A percentile compares a stretch with the other conserved stretches of the same genome.
These are phyloP conservation scores for Pseudocercospora pini-densiflorae DNA, from an alignment of 2,329 filamentous ascomycete species.

Conservation along the genomic window DNA sequence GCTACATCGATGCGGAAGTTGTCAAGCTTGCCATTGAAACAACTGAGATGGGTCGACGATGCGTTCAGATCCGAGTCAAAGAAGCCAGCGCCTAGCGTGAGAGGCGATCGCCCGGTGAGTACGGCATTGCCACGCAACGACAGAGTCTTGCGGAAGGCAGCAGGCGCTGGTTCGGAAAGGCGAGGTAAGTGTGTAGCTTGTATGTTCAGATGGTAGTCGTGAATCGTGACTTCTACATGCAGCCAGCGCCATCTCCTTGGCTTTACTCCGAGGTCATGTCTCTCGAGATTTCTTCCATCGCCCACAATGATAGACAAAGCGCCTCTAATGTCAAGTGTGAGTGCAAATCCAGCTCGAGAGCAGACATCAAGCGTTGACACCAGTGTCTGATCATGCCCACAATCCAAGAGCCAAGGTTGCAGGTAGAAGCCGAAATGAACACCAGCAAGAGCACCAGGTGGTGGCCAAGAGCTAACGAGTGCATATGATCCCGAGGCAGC, in stretches of 20 bases:
- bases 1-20: neutral
- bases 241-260: conserved; percentile 10
- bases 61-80: neutral
- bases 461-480: conserved; percentile 3
- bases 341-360: conserved; percentile 2
- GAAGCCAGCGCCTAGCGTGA: neutral
- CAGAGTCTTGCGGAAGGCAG: neutral
- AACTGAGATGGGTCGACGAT: neutral
- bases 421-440: conserved; percentile 9
- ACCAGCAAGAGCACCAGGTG: neutral
- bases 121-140: neutral
- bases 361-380: neutral
- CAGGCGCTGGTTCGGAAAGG: conserved; percentile 2
- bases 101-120: neutral
- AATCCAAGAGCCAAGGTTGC: conserved; percentile 6
- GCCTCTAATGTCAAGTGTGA: neutral
- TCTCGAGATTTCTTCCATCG: neutral
- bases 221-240: neutral
- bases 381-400: conserved; percentile 1
- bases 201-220: neutral
- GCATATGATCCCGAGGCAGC: conserved; percentile 6
- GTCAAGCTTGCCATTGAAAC: conserved; percentile 14
- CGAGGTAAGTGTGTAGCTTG: conserved; percentile 1
- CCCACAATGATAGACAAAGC: neutral
- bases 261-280: neutral